Base-by-base conservation (phyloP, 495 filamentous ascomycete species). In the Lentithecium fluviatile region DNA sequence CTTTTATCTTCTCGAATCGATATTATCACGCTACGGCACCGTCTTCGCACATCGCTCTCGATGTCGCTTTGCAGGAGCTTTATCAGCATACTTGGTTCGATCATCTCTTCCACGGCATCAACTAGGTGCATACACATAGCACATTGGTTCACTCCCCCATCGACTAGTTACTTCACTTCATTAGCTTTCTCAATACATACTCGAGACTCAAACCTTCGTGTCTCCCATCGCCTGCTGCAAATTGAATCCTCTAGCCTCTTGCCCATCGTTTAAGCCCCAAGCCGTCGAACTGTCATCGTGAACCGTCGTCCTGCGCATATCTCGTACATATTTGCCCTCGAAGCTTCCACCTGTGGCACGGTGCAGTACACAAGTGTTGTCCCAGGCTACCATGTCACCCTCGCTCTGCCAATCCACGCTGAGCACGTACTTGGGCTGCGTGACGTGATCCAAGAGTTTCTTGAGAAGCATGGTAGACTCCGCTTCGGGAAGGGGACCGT, bases 321-420 rank as follows among this genome's bases (percentile, higher is more conserved):
- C 82, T 12, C 81, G 63, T 42, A 65, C 70, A 67, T 75, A 79
- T 68, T 76, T 80, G 2, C 78, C 77, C 58, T 77, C 76, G 51
- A 80, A 85, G 0, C 54, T 66, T 0, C 83, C 83, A 6, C 75
- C 74, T 0, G 75, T 76, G 0, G 78, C 80, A 2, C 80, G 71
- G 64, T 86, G 83, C 73, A 83, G 71, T 32, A 81, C 79, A 24
- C 72, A 74, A 0, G 78, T 77, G 63, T 85, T 86, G 56, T 86
- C 83, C 83, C 83, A 86, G 21, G 84, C 76, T 7, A 84, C 69
- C 65, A 85, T 52, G 66, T 85, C 83, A 0, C 80, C 75, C 0
- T 67, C 56, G 11, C 74, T 58, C 43, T 78, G 53, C 82, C 83
- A 85, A 34, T 69, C 64, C 4, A 84, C 75, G 2, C 69, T 73